phyloP scores from a whole-genome alignment of 257 asterid genomes.

The Ophiorrhiza pumila region DNA sequence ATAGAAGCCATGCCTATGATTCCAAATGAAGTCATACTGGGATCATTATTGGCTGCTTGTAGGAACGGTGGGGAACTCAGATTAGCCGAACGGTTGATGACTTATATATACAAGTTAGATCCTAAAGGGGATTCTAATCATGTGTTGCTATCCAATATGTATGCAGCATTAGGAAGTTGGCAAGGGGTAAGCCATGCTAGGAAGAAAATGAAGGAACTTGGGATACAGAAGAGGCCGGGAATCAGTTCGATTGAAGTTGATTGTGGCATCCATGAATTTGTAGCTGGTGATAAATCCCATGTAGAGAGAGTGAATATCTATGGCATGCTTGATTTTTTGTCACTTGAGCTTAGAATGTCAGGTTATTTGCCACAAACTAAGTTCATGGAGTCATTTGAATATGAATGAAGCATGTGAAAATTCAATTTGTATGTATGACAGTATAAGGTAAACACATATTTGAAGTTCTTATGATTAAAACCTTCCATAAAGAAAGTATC shows the following conservation, averaged over 20 bases:
- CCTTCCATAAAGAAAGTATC: too few species aligned
- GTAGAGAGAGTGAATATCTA: conserved; percentile 34
- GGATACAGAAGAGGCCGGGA: conserved; percentile 62
- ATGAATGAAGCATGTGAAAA: neutral
- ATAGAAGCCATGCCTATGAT: conserved; percentile 57
- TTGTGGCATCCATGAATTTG: conserved; percentile 45
- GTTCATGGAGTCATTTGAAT: conserved; percentile 14
- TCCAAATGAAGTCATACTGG: conserved; percentile 62
- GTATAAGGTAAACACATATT: too few species aligned
- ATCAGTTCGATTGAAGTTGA: conserved; percentile 57
- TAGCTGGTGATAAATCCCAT: conserved; percentile 66
- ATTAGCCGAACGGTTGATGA: conserved; percentile 62
- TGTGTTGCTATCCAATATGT: conserved; percentile 61
- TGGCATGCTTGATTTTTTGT: conserved; percentile 40
- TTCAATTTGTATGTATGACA: neutral
- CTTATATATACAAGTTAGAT: conserved; percentile 38
- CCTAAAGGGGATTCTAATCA: conserved; percentile 53
- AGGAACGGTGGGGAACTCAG: conserved; percentile 37
- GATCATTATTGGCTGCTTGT: conserved; percentile 74
- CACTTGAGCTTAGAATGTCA: conserved; percentile 36
- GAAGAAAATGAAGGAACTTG: conserved; percentile 73
- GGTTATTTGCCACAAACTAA: conserved; percentile 22
- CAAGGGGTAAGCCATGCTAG: conserved; percentile 62
- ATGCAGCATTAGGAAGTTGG: conserved; percentile 72
- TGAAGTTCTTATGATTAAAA: too few species aligned